Evolutionary conservation across 2,329 filamentous ascomycete genomes (phyloP), one percentile per base, ranked within the genome.

Genomic region (Colletotrichum sp.): DNA sequence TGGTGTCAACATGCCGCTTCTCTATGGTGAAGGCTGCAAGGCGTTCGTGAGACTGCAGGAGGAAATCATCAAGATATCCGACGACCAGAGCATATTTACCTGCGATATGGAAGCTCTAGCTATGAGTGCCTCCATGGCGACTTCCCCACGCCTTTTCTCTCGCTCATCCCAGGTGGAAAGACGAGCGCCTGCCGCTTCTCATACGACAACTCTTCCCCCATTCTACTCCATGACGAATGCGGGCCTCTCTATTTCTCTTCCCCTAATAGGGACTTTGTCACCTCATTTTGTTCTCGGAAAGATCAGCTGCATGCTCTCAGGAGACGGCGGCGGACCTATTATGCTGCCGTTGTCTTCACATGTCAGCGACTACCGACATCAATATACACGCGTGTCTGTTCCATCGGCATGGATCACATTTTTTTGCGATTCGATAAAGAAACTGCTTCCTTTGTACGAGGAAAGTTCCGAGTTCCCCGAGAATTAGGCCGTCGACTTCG

Each of bases 61-160:
- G 63, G 83, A 84, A 28, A 83, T 85, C 15, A 77, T 85, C 52
- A 82, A 81, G 71, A 75, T 67, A 18, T 79, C 82, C 0, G 79
- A 82, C 13, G 84, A 86, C 71, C 82, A 86, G 34, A 83, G 81
- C 7, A 77, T 86, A 3, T 83, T 86, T 13, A 81, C 81, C 8
- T 84, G 22, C 30, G 57, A 68, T 5, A 55, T 66, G 5, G 59
- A 62, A 32, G 26, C 30, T n/a, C 10, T 62, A 2, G 6, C 10
- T 6, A 62, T 62, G 59, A 10, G 6, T 62, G 48, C 72, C 8
- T 22, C 68, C 22, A 9, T 75, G 48, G 62, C 59, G 0, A 52
- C 22, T 1, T 39, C 62, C 13, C 59, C 72, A 3, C 2, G n/a
- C 5, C 48, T 71, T 22, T 75, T 71, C 36, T 12, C 60, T 8